phyloP scores from a whole-genome alignment of 2,329 filamentous ascomycete genomes.

The Aspergillus calidoustus region DNA sequence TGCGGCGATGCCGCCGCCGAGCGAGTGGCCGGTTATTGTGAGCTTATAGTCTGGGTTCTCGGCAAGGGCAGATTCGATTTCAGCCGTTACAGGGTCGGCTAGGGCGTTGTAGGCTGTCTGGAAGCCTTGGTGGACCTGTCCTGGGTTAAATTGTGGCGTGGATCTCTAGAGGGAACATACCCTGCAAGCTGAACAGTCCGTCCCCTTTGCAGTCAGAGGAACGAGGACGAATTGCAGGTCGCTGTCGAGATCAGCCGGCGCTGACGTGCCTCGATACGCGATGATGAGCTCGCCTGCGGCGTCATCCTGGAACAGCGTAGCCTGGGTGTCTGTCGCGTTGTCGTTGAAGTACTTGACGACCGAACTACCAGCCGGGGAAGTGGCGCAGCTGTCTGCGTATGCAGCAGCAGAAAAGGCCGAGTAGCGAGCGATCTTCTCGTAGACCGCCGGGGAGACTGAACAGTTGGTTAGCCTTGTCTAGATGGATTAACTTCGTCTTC shows the following conservation, averaged over 20 bases:
- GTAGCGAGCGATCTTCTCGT: not conserved
- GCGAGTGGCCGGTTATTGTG: not conserved
- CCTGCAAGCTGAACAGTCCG: not conserved
- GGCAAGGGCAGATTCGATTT: not conserved
- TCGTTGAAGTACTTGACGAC: slow-evolving; percentile 1
- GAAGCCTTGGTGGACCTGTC: not conserved
- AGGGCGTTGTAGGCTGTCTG: not conserved
- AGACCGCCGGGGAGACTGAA: not conserved
- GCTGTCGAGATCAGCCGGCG: not conserved
- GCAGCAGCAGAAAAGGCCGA: not conserved
- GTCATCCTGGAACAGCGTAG: not conserved
- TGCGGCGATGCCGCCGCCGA: not conserved
- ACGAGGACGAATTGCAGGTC: not conserved
- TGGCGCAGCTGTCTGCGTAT: not conserved
- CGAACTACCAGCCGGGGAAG: not conserved
- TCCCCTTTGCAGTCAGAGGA: not conserved
- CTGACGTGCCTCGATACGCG: not conserved
- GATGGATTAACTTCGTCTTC: not conserved
- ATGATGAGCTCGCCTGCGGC: not conserved
- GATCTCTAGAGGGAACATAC: not conserved
- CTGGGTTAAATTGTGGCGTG: not conserved
- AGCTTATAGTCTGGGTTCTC: not conserved
- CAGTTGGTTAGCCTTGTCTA: not conserved
- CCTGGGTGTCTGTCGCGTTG: not conserved
- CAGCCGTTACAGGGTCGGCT: not conserved